Evolutionary conservation across 257 asterid species (phyloP).

Genomic region (Prunella vulgaris): DNA sequence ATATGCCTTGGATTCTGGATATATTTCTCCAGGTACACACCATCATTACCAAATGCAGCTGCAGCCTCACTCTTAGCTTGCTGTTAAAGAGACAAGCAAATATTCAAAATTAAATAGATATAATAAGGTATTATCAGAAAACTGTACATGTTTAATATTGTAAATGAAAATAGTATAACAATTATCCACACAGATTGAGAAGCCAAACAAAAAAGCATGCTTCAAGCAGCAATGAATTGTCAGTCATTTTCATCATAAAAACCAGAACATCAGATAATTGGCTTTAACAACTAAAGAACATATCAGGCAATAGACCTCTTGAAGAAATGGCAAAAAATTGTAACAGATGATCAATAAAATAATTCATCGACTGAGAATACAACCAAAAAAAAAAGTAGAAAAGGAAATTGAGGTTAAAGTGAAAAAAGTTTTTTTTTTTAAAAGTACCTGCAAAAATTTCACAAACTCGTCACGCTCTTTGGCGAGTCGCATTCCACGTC

Average conservation of each 20-base stretch:
- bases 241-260: not conserved
- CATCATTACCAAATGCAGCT: constrained; percentile 99
- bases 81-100: constrained; percentile 23
- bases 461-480: constrained; percentile 92
- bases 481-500: constrained; percentile 99
- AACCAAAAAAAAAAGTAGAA: not conserved
- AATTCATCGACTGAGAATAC: not conserved
- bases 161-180: not conserved
- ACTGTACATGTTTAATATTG: not conserved
- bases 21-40: constrained; percentile 94
- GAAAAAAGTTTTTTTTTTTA: no score
- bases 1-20: constrained; percentile 95
- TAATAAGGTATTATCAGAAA: not conserved
- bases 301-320: not conserved
- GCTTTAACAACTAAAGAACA: not conserved
- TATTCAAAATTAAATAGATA: not conserved
- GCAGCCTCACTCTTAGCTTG: constrained; percentile 94
- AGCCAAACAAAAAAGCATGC: not conserved
- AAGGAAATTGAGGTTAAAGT: not conserved
- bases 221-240: not conserved
- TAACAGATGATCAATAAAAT: not conserved
- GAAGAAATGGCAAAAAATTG: not conserved
- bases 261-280: not conserved
- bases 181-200: not conserved
- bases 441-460: constrained; percentile 89